Percentiles rank a stretch among this genome's conserved stretches.
Conservation (phyloP, 2,329 filamentous ascomycete genomes). For the Acarospora socialis region DNA sequence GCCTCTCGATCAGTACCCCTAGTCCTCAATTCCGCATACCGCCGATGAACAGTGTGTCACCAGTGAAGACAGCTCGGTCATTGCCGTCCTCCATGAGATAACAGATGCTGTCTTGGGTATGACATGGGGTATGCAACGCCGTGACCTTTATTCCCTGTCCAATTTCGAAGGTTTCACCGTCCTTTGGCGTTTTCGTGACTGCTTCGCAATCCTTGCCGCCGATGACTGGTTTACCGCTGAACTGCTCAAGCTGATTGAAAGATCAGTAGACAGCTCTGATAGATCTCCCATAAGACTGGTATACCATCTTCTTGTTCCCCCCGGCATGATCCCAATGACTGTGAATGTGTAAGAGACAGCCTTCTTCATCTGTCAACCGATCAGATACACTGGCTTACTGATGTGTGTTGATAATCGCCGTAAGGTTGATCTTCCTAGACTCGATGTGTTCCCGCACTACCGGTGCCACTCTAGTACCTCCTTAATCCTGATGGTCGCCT, state of each 20-base stretch:
- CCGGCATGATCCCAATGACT: constrained; percentile 93
- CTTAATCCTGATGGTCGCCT: constrained; percentile 7
- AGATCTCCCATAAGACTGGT: too few species aligned
- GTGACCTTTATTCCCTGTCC: constrained; percentile 67
- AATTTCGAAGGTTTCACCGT: constrained; percentile 67
- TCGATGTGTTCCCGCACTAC: constrained; percentile 59
- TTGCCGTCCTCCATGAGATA: constrained; percentile 74
- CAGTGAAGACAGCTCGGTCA: constrained; percentile 75
- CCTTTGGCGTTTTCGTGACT: constrained; percentile 61
- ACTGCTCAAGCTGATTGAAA: constrained; percentile 38
- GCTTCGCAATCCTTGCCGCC: constrained; percentile 75
- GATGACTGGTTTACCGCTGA: constrained; percentile 56
- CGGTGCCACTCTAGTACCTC: constrained; percentile 39
- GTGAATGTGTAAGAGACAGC: constrained; percentile 9
- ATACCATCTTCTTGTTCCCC: constrained; percentile 70
- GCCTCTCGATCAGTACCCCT: not conserved
- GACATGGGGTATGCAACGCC: constrained; percentile 89
- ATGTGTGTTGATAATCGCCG: constrained; percentile 88
- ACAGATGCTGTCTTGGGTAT: constrained; percentile 97
- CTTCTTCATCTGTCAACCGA: not conserved
- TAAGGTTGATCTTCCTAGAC: constrained; percentile 63
- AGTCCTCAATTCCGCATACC: constrained; percentile 36
- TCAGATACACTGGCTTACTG: constrained; percentile 51
- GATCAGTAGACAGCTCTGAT: constrained; percentile 1
- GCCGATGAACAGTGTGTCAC: constrained; percentile 89